Percentiles rank a stretch among this genome's conserved stretches.
Evolutionary conservation across 202 grass and related monocot species (phyloP).

Genomic region (Hordeum pubiflorum): DNA sequence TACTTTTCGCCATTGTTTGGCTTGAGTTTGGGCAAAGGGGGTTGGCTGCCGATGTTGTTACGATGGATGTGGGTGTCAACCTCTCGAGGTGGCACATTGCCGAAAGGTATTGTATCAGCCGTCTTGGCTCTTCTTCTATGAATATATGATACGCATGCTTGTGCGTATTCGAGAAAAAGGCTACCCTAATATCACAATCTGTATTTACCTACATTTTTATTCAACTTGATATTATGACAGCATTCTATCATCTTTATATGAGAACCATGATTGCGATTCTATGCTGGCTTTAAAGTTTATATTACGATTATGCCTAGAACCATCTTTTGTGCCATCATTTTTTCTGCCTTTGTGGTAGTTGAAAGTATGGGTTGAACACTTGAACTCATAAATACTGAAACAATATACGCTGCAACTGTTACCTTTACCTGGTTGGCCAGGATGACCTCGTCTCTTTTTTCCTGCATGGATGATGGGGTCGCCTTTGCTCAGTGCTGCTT

Average conservation of each 20-base stretch:
- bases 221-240: background rate
- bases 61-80: too few species aligned
- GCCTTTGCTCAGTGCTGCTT: conserved; percentile 10
- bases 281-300: background rate
- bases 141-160: too few species aligned
- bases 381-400: background rate
- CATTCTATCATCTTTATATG: background rate
- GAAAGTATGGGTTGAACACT: background rate
- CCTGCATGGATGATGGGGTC: background rate
- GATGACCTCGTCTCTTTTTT: conserved; percentile 23
- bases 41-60: too few species aligned
- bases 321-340: background rate
- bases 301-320: background rate
- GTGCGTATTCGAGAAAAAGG: too few species aligned
- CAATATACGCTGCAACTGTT: background rate
- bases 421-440: conserved; percentile 28
- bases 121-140: too few species aligned
- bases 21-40: too few species aligned
- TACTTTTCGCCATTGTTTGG: too few species aligned
- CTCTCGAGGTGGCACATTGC: too few species aligned
- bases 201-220: background rate
- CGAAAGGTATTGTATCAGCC: too few species aligned
- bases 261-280: background rate
- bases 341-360: background rate
- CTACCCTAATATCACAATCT: background rate